phyloP scores from a whole-genome alignment of 2,329 filamentous ascomycete genomes.

The Exophiala mesophila region DNA sequence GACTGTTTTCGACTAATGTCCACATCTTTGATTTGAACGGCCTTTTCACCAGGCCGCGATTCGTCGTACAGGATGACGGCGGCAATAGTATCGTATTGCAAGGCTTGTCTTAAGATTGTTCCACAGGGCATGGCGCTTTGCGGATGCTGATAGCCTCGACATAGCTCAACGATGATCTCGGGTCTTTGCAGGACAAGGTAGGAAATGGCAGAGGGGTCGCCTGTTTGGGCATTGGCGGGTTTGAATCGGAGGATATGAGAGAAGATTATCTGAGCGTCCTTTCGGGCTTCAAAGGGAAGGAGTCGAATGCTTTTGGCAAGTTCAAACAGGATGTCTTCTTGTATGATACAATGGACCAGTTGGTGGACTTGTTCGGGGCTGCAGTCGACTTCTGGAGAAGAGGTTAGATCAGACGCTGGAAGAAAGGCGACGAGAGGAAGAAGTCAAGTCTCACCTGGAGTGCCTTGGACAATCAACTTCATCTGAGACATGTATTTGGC shows the following conservation, averaged over 20 bases:
- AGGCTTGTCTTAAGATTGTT: slow-evolving; percentile 79
- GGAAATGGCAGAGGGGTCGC: slow-evolving; percentile 78
- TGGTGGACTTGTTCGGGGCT: slow-evolving; percentile 83
- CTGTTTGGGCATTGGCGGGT: slow-evolving; percentile 55
- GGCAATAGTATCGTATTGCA: slow-evolving; percentile 86
- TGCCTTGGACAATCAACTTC: slow-evolving; percentile 90
- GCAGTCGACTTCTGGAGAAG: slow-evolving; percentile 67
- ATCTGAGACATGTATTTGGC: slow-evolving; percentile 82
- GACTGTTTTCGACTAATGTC: slow-evolving; percentile 70
- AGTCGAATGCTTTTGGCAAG: slow-evolving; percentile 78
- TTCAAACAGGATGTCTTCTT: slow-evolving; percentile 81
- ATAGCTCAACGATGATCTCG: slow-evolving; percentile 81
- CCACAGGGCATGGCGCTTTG: slow-evolving; percentile 91
- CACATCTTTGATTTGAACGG: slow-evolving; percentile 71
- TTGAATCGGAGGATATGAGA: slow-evolving; percentile 92
- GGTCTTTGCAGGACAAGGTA: slow-evolving; percentile 84
- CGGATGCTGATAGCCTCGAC: slow-evolving; percentile 81
- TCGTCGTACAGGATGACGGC: slow-evolving; percentile 92
- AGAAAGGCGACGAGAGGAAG: too few relatives aligned
- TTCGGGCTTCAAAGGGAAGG: slow-evolving; percentile 91
- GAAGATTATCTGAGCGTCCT: slow-evolving; percentile 93
- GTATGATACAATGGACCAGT: slow-evolving; percentile 76
- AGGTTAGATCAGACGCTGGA: slow-evolving; percentile 5
- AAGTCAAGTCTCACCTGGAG: slow-evolving; percentile 67
- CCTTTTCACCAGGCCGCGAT: slow-evolving; percentile 65